Evolutionary conservation across 1,139 yeast species (phyloP), one percentile per base, ranked within the genome.

Genomic region (Geotrichum citri-aurantii): DNA sequence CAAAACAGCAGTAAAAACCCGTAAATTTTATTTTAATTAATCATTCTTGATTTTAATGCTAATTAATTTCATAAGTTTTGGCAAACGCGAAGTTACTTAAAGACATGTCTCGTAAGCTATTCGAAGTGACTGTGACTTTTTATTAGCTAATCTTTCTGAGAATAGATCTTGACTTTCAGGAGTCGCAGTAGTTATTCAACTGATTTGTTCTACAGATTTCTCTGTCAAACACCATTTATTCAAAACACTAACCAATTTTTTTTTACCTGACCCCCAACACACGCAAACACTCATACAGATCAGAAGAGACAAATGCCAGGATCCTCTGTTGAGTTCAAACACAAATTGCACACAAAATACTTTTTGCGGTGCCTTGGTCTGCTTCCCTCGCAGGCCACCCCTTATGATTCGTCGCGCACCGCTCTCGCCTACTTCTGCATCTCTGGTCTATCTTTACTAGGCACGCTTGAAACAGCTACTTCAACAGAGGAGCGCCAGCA

Each of bases 351-450:
- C 54, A 65, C 59, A 10, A 66, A 68, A 50, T 76, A 67, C 63
- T 70, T 73, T 60, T 58, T 63, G 54, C 65, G 75, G 27, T 69
- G 70, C 52, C 66, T 75, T 40, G 64, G 65, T 7, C 54, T 74
- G 37, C 68, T 76, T 24, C 79, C 79, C 0, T 58, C 63, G 7
- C 66, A 63, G 7, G 73, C 67, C 54, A 69, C 73, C 11, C 50
- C 66, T 0, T 66, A 71, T 40, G 96, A 88, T 67, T 79, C 90
- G 24, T 85, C 85, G 63, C 83, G 81, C 61, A 69, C 87, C 21
- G 81, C 92, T 6, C 69, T 89, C 31, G 77, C 84, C 1, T 87
- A 83, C 69, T 88, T 89, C 68, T 78, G 88, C 61, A 70, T 88
- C 1, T 79, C 82, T 29, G 91, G 91, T 0, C 75, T 89, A 24